A percentile compares a stretch with the other conserved stretches of the same genome.
phyloP scores from a whole-genome alignment of 83 land plant species.

The Picea abies region DNA sequence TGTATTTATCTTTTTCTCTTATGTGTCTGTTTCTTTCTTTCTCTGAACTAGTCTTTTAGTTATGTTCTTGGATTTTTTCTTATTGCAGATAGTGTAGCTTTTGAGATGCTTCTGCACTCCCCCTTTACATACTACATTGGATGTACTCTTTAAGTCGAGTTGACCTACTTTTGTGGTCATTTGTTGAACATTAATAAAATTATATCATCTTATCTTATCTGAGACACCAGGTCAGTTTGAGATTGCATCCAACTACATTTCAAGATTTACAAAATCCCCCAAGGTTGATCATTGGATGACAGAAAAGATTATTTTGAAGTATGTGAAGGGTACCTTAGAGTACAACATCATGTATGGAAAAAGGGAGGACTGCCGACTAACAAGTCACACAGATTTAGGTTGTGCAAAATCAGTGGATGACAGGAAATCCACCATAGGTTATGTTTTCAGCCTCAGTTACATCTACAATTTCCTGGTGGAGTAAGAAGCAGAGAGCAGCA shows the following conservation, averaged over 20 bases:
- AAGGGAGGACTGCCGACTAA: background rate
- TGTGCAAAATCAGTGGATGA: background rate
- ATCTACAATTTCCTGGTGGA: slow-evolving; percentile 14
- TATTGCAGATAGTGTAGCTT: too few relatives aligned
- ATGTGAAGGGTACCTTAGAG: background rate
- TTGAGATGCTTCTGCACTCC: too few relatives aligned
- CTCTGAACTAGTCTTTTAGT: too few relatives aligned
- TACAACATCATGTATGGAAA: background rate
- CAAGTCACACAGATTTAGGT: background rate
- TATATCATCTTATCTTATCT: too few relatives aligned
- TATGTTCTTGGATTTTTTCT: too few relatives aligned
- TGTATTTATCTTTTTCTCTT: too few relatives aligned
- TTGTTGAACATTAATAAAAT: too few relatives aligned
- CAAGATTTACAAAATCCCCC: background rate
- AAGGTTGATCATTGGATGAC: background rate
- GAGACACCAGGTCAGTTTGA: too few relatives aligned
- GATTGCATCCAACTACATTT: background rate
- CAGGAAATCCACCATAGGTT: slow-evolving; percentile 16
- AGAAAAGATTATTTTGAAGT: background rate
- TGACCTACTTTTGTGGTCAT: too few relatives aligned
- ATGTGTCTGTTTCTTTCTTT: too few relatives aligned
- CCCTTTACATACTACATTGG: too few relatives aligned
- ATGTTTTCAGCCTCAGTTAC: background rate
- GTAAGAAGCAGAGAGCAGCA: slow-evolving; percentile 9
- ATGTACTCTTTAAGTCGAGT: too few relatives aligned